phyloP scores from a whole-genome alignment of 768 basidiomycete species.

The Russula ochroleuca region DNA sequence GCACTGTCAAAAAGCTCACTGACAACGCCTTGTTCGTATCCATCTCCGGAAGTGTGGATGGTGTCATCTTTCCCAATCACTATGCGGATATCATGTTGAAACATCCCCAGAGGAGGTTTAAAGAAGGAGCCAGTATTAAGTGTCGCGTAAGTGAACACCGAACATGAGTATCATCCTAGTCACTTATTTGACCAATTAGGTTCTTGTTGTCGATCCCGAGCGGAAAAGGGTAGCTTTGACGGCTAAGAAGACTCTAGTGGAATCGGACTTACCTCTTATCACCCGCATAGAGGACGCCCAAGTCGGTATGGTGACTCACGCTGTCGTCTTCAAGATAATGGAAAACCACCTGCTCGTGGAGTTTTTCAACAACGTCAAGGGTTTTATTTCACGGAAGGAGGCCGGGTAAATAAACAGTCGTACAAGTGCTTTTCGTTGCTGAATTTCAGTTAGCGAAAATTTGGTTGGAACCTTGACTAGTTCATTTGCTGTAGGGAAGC shows the following conservation, averaged over 20 bases:
- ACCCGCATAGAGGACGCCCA: conserved; percentile 60
- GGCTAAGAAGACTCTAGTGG: conserved; percentile 84
- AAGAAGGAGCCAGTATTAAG: conserved; percentile 74
- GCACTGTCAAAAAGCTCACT: conserved; percentile 80
- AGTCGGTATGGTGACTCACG: conserved; percentile 70
- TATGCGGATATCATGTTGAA: conserved; percentile 94
- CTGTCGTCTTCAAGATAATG: conserved; percentile 76
- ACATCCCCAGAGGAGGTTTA: conserved; percentile 89
- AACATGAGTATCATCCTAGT: neutral
- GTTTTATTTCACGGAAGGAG: conserved; percentile 74
- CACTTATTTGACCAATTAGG: conserved; percentile 40
- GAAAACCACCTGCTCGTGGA: conserved; percentile 82
- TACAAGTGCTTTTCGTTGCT: conserved; percentile 6
- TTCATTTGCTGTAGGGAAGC: conserved; percentile 73
- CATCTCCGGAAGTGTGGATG: conserved; percentile 83
- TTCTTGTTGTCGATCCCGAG: conserved; percentile 77
- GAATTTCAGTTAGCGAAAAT: conserved; percentile 53
- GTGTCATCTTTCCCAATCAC: conserved; percentile 90
- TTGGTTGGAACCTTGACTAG: conserved; percentile 51
- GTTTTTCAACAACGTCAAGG: conserved; percentile 86
- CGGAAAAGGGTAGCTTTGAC: conserved; percentile 81
- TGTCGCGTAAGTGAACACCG: conserved; percentile 59
- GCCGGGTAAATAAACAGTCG: conserved; percentile 53
- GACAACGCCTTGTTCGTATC: conserved; percentile 81
- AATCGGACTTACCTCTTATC: conserved; percentile 71